These are phyloP conservation scores for Penicillium psychrofluorescens DNA, from an alignment of 495 filamentous ascomycete genomes.

Conservation along the genomic window DNA sequence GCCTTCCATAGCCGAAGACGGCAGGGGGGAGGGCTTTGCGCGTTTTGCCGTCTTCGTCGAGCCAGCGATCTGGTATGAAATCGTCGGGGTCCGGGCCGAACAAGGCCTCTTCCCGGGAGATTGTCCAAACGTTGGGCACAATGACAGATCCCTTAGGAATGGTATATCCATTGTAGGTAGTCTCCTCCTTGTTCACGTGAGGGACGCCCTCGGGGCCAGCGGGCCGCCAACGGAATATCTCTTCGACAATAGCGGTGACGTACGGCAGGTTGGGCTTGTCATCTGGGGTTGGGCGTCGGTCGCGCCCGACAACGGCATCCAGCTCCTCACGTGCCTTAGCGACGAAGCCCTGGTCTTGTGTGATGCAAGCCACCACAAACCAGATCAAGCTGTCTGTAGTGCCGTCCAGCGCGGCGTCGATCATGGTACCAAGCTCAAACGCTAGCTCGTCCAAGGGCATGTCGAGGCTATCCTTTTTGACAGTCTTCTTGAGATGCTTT, in stretches of 20 bases:
- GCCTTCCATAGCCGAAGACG: constrained; percentile 23
- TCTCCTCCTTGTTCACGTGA: neutral
- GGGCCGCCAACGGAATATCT: constrained; percentile 46
- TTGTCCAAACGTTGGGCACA: neutral
- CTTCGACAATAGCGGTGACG: constrained; percentile 41
- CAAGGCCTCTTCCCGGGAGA: constrained; percentile 5
- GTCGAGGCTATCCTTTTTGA: constrained; percentile 2
- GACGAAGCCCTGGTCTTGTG: neutral
- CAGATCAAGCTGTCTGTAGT: constrained; percentile 7
- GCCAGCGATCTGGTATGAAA: constrained; percentile 22
- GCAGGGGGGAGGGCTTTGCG: constrained; percentile 1
- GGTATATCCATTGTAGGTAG: no score
- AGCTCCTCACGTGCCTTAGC: no score
- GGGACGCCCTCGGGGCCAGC: constrained; percentile 30
- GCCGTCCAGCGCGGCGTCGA: constrained; percentile 13
- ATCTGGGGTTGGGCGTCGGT: constrained; percentile 13
- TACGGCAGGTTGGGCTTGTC: constrained; percentile 41
- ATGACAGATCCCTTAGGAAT: no score
- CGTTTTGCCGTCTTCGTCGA: constrained; percentile 8
- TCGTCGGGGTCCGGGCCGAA: constrained; percentile 10
- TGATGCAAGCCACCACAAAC: constrained; percentile 12
- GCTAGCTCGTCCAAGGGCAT: constrained; percentile 9
- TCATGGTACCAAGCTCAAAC: constrained; percentile 14
- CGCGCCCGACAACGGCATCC: neutral
- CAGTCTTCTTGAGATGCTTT: constrained; percentile 3